Percentiles rank a stretch among this genome's conserved stretches.
Evolutionary conservation across 1,139 yeast genomes (phyloP).

Genomic region (Candida tunisiensis): DNA sequence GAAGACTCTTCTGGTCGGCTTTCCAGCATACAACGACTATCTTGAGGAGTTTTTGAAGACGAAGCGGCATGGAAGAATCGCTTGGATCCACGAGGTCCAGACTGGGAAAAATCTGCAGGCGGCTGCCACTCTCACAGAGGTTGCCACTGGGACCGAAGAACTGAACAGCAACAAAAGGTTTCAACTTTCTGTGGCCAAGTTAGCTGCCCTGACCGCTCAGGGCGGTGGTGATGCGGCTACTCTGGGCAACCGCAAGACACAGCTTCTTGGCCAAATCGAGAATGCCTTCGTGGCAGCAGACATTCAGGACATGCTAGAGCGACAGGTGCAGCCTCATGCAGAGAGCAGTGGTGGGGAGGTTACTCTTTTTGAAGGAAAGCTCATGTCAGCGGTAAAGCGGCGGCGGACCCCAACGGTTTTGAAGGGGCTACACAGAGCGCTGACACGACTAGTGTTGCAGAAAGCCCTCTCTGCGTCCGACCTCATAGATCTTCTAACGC

Average conservation of each 20-base stretch:
- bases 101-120: slow-evolving; percentile 36
- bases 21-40: slow-evolving; percentile 34
- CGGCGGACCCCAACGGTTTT: slow-evolving; percentile 4
- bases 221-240: slow-evolving; percentile 12
- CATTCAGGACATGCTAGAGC: slow-evolving; percentile 4
- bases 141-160: slow-evolving; percentile 28
- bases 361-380: background rate
- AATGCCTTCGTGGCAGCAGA: background rate
- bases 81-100: slow-evolving; percentile 60
- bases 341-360: background rate
- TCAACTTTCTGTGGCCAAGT: slow-evolving; percentile 56
- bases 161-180: slow-evolving; percentile 33
- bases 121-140: slow-evolving; percentile 24
- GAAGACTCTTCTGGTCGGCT: slow-evolving; percentile 37
- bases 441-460: slow-evolving; percentile 22
- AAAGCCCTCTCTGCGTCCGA: slow-evolving; percentile 28
- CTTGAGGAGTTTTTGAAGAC: slow-evolving; percentile 37
- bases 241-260: slow-evolving; percentile 8
- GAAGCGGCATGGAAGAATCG: slow-evolving; percentile 34
- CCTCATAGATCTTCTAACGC: slow-evolving; percentile 40
- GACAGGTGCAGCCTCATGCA: background rate
- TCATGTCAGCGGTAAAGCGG: slow-evolving; percentile 1
- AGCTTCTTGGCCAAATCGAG: background rate
- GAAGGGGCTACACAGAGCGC: slow-evolving; percentile 14
- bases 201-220: slow-evolving; percentile 22